Conservation (phyloP, 1,284 basidiomycete genomes). For the Inonotus hispidus region DNA sequence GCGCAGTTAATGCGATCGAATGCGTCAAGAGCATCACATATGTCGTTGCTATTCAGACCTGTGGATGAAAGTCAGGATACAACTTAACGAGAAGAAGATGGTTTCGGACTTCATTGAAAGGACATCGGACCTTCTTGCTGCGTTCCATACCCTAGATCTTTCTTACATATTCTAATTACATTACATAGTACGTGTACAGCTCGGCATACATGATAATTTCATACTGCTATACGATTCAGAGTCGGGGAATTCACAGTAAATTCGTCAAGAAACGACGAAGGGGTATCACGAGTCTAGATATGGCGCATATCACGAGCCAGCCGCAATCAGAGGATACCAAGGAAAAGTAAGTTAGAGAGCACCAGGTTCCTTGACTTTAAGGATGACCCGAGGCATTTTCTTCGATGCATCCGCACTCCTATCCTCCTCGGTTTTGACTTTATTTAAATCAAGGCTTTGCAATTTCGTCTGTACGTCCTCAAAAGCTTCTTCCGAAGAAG, state of each 20-base stretch:
- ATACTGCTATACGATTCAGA: too few relatives aligned
- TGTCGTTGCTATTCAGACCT: neutral
- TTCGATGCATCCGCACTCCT: slow-evolving; percentile 15
- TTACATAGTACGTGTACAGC: too few relatives aligned
- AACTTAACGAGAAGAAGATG: neutral
- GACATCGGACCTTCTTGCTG: too few relatives aligned
- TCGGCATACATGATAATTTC: too few relatives aligned
- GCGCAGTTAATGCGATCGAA: slow-evolving; percentile 5
- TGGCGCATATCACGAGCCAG: neutral
- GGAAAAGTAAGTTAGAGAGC: neutral
- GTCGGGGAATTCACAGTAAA: neutral
- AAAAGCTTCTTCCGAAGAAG: neutral
- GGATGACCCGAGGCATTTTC: slow-evolving; percentile 28
- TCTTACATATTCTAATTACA: too few relatives aligned
- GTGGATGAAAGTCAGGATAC: neutral
- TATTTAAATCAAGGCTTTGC: slow-evolving; percentile 4
- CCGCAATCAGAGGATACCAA: neutral
- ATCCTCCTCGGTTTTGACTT: neutral
- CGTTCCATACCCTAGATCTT: too few relatives aligned
- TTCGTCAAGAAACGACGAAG: neutral
- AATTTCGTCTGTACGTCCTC: slow-evolving; percentile 14
- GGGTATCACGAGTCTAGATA: neutral
- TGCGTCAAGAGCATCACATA: neutral
- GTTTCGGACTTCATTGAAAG: neutral
- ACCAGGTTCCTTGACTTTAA: slow-evolving; percentile 22